These are phyloP conservation scores for Carex sylvatica DNA, from an alignment of 202 grass and related monocot genomes.

Conservation along the genomic window DNA sequence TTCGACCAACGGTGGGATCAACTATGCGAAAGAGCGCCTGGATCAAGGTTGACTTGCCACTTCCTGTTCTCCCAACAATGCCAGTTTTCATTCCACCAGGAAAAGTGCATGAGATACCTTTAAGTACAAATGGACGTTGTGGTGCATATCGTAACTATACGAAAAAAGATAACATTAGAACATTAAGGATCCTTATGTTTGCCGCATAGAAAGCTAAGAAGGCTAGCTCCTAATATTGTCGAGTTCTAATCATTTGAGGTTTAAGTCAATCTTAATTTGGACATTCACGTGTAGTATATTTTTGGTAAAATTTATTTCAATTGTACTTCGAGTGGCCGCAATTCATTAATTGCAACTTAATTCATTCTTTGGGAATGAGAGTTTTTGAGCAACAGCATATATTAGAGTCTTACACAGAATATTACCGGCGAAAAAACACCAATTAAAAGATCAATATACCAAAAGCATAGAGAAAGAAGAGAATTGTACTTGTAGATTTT, in stretches of 20 bases:
- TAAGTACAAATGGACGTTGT: conserved; percentile 80
- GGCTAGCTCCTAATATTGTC: neutral
- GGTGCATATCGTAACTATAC: conserved; percentile 71
- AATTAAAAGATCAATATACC: neutral
- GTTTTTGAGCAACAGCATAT: neutral
- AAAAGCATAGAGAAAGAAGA: neutral
- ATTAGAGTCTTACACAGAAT: neutral
- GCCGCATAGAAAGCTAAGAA: neutral
- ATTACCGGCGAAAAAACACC: neutral
- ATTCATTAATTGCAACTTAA: too few relatives aligned
- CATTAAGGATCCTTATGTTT: neutral
- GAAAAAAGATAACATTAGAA: neutral
- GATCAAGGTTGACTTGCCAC: conserved; percentile 90
- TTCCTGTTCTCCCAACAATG: conserved; percentile 91
- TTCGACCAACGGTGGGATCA: conserved; percentile 61
- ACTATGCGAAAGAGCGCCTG: conserved; percentile 83
- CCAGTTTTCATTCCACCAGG: conserved; percentile 77
- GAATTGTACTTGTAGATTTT: conserved; percentile 54
- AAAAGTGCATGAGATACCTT: conserved; percentile 70
- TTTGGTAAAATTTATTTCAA: neutral
- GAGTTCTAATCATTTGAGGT: neutral
- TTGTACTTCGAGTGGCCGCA: neutral
- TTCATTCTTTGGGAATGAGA: neutral
- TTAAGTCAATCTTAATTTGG: neutral
- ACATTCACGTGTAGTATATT: neutral